Percentiles rank a stretch among this genome's conserved stretches.
These are phyloP conservation scores for Microcera coccophila DNA, from an alignment of 2,329 filamentous ascomycete genomes.

Conservation along the genomic window DNA sequence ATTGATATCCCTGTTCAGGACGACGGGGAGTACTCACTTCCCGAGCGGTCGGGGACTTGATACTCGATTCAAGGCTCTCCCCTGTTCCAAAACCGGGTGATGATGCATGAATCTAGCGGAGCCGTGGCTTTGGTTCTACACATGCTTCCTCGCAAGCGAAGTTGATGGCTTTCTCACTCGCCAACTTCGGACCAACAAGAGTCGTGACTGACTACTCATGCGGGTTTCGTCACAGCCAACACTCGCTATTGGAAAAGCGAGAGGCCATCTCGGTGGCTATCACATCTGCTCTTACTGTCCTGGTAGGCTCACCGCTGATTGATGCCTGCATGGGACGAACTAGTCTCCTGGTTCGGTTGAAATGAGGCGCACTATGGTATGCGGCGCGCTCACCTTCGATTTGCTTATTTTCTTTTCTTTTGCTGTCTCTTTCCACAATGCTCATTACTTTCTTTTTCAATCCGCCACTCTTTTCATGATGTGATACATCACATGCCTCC, in stretches of 20 bases:
- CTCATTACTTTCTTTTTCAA: conserved; percentile 5
- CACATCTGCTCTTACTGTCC: conserved; percentile 7
- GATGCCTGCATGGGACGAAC: conserved; percentile 8
- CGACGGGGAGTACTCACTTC: neutral
- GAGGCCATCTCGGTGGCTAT: conserved; percentile 5
- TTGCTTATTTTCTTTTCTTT: conserved; percentile 7
- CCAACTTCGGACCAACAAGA: conserved; percentile 15
- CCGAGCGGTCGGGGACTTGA: neutral
- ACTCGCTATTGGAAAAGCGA: conserved; percentile 11
- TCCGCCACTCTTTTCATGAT: conserved; percentile 7
- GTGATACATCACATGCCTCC: conserved; percentile 13
- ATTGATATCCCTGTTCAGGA: neutral
- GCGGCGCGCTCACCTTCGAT: neutral
- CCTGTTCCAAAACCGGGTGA: neutral
- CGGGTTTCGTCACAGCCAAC: conserved; percentile 13
- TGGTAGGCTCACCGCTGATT: conserved; percentile 16
- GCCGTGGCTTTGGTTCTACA: conserved; percentile 5
- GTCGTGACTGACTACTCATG: conserved; percentile 15
- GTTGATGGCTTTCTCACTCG: conserved; percentile 5
- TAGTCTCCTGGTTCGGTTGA: conserved; percentile 4
- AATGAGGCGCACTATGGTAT: conserved; percentile 10
- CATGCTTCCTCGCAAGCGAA: conserved; percentile 1
- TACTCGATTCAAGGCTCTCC: neutral
- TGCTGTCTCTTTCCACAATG: conserved; percentile 12
- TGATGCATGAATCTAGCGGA: conserved; percentile 6